These are phyloP conservation scores for Phoenix dactylifera DNA, from an alignment of 176 grass and related monocot species.

Conservation along the genomic window DNA sequence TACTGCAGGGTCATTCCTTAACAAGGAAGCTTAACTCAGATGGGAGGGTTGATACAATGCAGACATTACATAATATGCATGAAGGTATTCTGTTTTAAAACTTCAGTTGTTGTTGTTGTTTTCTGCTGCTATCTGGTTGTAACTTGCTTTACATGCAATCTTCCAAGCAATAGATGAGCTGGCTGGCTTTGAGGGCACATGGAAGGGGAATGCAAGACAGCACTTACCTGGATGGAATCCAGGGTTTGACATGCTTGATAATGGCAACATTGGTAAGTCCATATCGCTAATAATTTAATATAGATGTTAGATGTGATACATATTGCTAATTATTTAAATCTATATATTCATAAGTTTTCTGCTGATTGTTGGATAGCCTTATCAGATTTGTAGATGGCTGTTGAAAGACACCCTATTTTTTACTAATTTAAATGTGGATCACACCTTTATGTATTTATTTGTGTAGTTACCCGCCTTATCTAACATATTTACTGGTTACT, in stretches of 20 bases:
- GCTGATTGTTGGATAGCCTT: no score
- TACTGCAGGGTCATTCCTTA: slow-evolving; percentile 53
- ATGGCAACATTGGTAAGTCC: slow-evolving; percentile 5
- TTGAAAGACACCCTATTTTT: no score
- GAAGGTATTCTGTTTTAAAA: slow-evolving; percentile 22
- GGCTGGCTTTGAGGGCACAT: slow-evolving; percentile 48
- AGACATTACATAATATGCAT: slow-evolving; percentile 63
- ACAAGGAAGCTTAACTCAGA: slow-evolving; percentile 49
- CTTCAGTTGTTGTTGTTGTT: slow-evolving; percentile 7
- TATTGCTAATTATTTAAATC: no score
- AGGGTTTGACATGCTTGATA: slow-evolving; percentile 25
- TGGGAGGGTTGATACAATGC: slow-evolving; percentile 41
- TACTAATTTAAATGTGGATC: no score
- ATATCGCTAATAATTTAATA: no score
- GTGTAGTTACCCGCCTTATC: no score
- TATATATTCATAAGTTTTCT: no score
- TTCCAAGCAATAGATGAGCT: slow-evolving; percentile 22
- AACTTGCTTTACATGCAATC: no score
- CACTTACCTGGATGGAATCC: slow-evolving; percentile 35
- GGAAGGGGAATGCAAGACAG: slow-evolving; percentile 42
- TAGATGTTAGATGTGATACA: no score
- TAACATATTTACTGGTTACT: no score
- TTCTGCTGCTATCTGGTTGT: slow-evolving; percentile 7
- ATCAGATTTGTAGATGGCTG: no score
- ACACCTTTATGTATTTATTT: no score